Evolutionary conservation across 768 basidiomycete genomes (phyloP).

Genomic region (Sutorius australiensis): DNA sequence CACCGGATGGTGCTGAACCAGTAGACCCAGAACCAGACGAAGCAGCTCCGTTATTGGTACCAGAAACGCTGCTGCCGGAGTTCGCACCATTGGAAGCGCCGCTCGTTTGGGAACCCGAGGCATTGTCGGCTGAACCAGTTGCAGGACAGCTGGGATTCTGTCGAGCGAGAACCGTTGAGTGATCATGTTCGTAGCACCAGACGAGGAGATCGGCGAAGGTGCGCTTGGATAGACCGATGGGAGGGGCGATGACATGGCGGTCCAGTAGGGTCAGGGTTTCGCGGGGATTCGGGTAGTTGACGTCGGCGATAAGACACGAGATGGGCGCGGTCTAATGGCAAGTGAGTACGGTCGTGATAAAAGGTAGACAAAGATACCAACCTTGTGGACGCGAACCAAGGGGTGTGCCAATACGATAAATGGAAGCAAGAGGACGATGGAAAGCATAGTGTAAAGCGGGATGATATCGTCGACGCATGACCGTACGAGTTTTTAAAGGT

Average conservation of each 20-base stretch:
- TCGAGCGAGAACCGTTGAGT: slow-evolving; percentile 22
- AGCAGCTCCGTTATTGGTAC: neutral
- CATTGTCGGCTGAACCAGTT: neutral
- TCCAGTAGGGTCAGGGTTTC: slow-evolving; percentile 24
- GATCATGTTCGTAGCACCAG: slow-evolving; percentile 24
- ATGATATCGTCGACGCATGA: no score
- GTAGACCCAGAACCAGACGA: neutral
- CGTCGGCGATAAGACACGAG: slow-evolving; percentile 28
- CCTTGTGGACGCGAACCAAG: slow-evolving; percentile 8
- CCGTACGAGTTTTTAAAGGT: no score
- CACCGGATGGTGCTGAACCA: neutral
- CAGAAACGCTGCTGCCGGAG: neutral
- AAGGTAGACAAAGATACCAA: neutral
- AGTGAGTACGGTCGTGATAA: no score
- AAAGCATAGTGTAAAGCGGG: slow-evolving; percentile 23
- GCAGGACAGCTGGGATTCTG: slow-evolving; percentile 18
- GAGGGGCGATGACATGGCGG: slow-evolving; percentile 17
- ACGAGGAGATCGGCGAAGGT: slow-evolving; percentile 26
- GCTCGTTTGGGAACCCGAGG: neutral
- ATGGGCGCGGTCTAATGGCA: slow-evolving; percentile 6
- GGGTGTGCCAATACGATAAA: slow-evolving; percentile 19
- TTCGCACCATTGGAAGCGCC: neutral
- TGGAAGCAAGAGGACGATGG: slow-evolving; percentile 20
- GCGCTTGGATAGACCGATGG: slow-evolving; percentile 20
- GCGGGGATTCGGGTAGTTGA: slow-evolving; percentile 22